Base-by-base conservation (phyloP, 352 stramenopile species). In the Aphanomyces euteiches region DNA sequence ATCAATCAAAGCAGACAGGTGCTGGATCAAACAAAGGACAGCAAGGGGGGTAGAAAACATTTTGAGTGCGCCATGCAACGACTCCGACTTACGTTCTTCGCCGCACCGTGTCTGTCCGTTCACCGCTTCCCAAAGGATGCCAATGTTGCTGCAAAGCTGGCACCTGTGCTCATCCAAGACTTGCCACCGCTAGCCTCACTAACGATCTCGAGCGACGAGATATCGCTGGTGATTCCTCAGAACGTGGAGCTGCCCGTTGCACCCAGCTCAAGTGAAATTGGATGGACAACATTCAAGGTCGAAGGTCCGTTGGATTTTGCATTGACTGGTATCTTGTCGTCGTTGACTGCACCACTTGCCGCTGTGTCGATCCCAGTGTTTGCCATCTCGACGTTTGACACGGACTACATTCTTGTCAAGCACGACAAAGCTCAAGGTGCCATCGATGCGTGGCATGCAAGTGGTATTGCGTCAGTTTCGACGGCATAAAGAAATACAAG, bases 331-430 rank as follows among this genome's bases (percentile, higher is more conserved):
- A 70, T 70, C 21, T 36, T 70, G 38, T 70, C 64, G 48, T 54
- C 64, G 17, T 43, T 70, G 5, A 70, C 64, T 4, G 50, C 48
- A 15, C 64, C 64, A 1, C 40, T 70, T 17, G 64, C 64, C 13
- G 28, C 54, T 8, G 64, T 19, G 6, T 43, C 17, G n/a, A 70
- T 70, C 21, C 64, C 64, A 10, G 64, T 70, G 13, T 70, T 70
- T 63, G 64, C 64, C 36, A 61, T 70, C 15, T 70, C 64, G 4
- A 70, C 64, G 45, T 70, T 63, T 34, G 64, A 70, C 47, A 70
- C 64, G 4, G 64, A 70, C 40, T 70, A 70, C 54, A 70, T 70
- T 60, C 47, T 70, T 7, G 64, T 70, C 39, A 70, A 70, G 40
- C 8, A 48, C 34, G 64, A 70, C 54, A 70, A 70, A 50, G 64